phyloP scores from a whole-genome alignment of 805 yeast species.

The Metschnikowia rubicola region DNA sequence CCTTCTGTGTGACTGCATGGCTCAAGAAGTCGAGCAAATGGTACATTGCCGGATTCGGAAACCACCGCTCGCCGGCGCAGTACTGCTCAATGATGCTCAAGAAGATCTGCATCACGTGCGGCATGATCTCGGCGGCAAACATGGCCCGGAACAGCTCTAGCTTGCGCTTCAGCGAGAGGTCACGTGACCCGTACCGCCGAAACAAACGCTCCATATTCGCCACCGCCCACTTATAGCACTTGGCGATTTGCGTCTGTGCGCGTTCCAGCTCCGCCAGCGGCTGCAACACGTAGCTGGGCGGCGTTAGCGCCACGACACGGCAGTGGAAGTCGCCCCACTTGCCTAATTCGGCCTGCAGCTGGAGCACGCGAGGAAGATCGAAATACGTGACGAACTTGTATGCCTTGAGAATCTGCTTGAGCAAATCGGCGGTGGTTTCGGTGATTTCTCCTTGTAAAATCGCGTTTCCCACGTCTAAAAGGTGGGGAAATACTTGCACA shows the following conservation, averaged over 20 bases:
- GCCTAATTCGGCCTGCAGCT: conserved; percentile 44
- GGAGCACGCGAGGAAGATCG: conserved; percentile 66
- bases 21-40: conserved; percentile 52
- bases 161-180: conserved; percentile 42
- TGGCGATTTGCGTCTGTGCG: conserved; percentile 66
- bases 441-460: conserved; percentile 25
- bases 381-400: conserved; percentile 74
- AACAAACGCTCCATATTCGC: conserved; percentile 73
- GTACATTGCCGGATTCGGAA: conserved; percentile 61
- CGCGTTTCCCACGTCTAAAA: conserved; percentile 63
- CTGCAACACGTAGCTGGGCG: conserved; percentile 52
- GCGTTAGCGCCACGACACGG: conserved; percentile 53
- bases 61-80: conserved; percentile 66
- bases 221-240: conserved; percentile 74
- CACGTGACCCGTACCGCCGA: conserved; percentile 60
- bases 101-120: conserved; percentile 64
- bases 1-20: conserved; percentile 52
- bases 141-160: conserved; percentile 55
- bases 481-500: conserved; percentile 56
- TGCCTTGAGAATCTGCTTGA: conserved; percentile 67
- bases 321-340: conserved; percentile 80
- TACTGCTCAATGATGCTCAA: conserved; percentile 69
- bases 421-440: conserved; percentile 40
- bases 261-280: conserved; percentile 52
- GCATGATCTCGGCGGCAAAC: conserved; percentile 60